phyloP scores from a whole-genome alignment of 129 eudicot species.

The Scalesia atractyloides region DNA sequence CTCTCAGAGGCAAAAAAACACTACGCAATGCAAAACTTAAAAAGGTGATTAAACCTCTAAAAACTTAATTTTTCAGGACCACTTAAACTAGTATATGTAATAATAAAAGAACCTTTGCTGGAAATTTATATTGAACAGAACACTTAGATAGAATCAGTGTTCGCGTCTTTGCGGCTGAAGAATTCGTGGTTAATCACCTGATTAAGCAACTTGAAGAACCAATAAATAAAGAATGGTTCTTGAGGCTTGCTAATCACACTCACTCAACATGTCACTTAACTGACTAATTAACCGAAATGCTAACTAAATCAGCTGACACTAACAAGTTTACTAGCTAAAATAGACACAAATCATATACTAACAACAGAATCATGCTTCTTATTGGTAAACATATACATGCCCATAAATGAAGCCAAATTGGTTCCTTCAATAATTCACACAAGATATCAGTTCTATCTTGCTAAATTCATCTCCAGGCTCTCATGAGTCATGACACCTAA shows the following conservation, averaged over 20 bases:
- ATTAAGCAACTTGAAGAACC: too few species aligned
- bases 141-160: too few species aligned
- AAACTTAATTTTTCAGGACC: neutral
- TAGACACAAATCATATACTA: too few species aligned
- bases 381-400: neutral
- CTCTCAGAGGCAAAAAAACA: neutral
- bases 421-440: neutral
- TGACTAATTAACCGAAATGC: too few species aligned
- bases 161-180: too few species aligned
- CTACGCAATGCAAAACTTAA: neutral
- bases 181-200: too few species aligned
- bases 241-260: too few species aligned
- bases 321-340: too few species aligned
- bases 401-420: neutral
- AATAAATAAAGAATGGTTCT: too few species aligned
- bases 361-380: too few species aligned
- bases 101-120: neutral
- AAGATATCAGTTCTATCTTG: neutral
- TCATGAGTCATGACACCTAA: neutral
- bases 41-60: neutral
- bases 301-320: too few species aligned
- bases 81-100: neutral
- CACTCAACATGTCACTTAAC: too few species aligned
- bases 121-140: neutral
- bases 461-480: constrained; percentile 3